Evolutionary conservation across 1,139 yeast species (phyloP), one percentile per base, ranked within the genome.

Genomic region (Suhomyces kunorum): DNA sequence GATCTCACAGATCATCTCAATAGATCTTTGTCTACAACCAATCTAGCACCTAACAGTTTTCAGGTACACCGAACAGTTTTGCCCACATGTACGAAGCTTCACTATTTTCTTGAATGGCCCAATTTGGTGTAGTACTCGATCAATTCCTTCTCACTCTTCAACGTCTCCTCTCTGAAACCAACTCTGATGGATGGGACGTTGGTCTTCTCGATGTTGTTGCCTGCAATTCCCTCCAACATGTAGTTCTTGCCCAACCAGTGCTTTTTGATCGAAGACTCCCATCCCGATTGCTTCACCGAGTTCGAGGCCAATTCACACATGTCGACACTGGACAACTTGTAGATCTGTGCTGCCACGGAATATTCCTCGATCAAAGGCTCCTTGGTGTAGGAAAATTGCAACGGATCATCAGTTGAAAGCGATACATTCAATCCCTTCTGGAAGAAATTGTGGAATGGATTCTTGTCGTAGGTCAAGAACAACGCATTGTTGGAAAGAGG

Each of bases 341-440:
- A 92, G 52, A 92, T 92, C 63, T 92, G 98, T 0, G 97, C 97
- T 4, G 98, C 98, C 24, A 92, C 97, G 2, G 96, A 87, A 61
- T 90, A 92, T 62, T 92, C 98, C 62, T 92, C 98, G 53, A 92
- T 92, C 54, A 92, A 74, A n/a, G 99, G 98, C 56, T 92, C 98
- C 53, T 95, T 82, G 18, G 99, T 92, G 66, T 89, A 92, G 1
- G 97, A 87, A 56, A 92, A 92, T 64, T 92, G 98, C 43, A 94
- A 64, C 6, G 78, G 78, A 54, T 73, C 78, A 48, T 74, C 56
- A 78, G 99, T 74, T 1, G 97, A 89, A 40, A 92, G 71, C 0
- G 97, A 87, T 27, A 92, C 96, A 57, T 90, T 92, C 61, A 92
- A 70, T 1, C 99, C 99, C 57, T 92, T 82, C 59, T 84, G 84